These are phyloP conservation scores for Iris macrosiphon DNA, from an alignment of 106 monocot species.

Conservation along the genomic window DNA sequence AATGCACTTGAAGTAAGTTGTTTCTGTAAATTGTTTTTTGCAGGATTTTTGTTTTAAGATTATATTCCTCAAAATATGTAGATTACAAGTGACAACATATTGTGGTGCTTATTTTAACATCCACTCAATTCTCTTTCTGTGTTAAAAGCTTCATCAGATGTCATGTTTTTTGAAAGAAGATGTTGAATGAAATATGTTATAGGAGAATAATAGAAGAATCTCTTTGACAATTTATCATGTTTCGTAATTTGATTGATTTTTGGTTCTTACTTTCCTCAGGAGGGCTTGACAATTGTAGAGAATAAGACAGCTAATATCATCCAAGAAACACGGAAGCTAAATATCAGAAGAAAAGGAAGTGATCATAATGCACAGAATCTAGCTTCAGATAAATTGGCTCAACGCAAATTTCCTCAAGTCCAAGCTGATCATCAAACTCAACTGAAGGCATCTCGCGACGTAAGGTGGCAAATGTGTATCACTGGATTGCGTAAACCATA, in stretches of 20 bases:
- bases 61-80: not conserved
- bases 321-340: conserved; percentile 71
- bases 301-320: conserved; percentile 74
- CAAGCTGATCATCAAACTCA: conserved; percentile 76
- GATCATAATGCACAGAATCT: conserved; percentile 20
- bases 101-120: not conserved
- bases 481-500: conserved; percentile 17
- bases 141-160: not conserved
- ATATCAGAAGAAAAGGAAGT: conserved; percentile 69
- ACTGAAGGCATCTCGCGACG: conserved; percentile 97
- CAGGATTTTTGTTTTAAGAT: not conserved
- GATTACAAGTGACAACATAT: not conserved
- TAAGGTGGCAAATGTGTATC: conserved; percentile 84
- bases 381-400: conserved; percentile 20
- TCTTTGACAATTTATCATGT: not conserved
- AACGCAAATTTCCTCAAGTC: conserved; percentile 25
- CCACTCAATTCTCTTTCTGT: not conserved
- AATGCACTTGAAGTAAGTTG: conserved; percentile 76
- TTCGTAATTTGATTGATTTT: not conserved
- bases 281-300: conserved; percentile 75
- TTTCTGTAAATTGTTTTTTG: not conserved
- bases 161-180: not conserved
- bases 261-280: conserved; percentile 37
- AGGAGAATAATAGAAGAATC: not conserved
- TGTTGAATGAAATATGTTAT: not conserved